Evolutionary conservation across 768 basidiomycete species (phyloP).

Genomic region (Mycena albidolilacea): DNA sequence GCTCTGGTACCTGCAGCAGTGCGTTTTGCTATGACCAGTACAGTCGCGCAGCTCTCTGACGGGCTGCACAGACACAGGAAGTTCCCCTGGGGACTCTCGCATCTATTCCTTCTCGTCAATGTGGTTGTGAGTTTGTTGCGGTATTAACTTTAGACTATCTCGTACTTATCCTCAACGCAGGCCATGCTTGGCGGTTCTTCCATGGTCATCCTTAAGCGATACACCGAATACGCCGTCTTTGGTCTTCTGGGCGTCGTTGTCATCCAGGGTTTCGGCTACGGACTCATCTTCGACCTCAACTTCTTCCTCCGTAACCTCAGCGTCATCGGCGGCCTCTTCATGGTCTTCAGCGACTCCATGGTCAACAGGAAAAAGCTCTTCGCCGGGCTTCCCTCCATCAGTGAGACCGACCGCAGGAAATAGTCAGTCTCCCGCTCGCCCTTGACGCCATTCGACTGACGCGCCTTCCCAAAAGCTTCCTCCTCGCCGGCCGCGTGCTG

Average conservation of each 20-base stretch:
- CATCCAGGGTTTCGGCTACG: slow-evolving; percentile 98
- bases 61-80: slow-evolving; percentile 80
- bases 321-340: slow-evolving; percentile 97
- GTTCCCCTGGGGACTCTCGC: slow-evolving; percentile 96
- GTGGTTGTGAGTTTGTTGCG: slow-evolving; percentile 77
- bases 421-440: slow-evolving; percentile 72
- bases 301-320: slow-evolving; percentile 99
- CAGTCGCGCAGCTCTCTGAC: slow-evolving; percentile 29
- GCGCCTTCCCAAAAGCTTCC: slow-evolving; percentile 73
- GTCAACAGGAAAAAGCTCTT: slow-evolving; percentile 89
- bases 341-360: slow-evolving; percentile 99
- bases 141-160: not conserved
- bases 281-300: slow-evolving; percentile 98
- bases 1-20: slow-evolving; percentile 98
- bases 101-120: slow-evolving; percentile 92
- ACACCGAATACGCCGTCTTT: slow-evolving; percentile 91
- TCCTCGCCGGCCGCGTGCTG: slow-evolving; percentile 95
- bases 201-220: slow-evolving; percentile 88
- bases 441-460: slow-evolving; percentile 11
- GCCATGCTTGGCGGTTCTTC: slow-evolving; percentile 90
- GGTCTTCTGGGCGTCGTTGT: slow-evolving; percentile 94
- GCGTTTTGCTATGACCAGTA: slow-evolving; percentile 48
- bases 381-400: slow-evolving; percentile 90
- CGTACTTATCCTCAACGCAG: slow-evolving; percentile 56
- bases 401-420: slow-evolving; percentile 97